Percentiles rank a stretch among this genome's conserved stretches.
phyloP scores from a whole-genome alignment of 192 early-diverging fungal genomes.

The Entomortierella parvispora region DNA sequence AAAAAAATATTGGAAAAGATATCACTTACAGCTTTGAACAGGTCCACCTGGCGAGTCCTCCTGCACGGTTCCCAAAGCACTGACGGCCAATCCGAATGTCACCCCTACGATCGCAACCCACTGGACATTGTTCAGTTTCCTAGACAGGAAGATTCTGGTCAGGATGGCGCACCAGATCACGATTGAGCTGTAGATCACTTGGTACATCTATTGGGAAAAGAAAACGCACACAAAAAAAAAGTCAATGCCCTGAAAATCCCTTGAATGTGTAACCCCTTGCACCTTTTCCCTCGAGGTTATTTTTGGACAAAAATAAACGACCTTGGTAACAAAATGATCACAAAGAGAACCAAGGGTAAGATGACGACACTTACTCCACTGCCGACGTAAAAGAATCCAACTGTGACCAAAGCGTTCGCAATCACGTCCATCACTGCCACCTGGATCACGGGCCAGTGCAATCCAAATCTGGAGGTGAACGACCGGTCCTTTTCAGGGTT shows the following conservation, averaged over 20 bases:
- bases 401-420: constrained; percentile 63
- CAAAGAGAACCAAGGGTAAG: too few species aligned
- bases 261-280: too few species aligned
- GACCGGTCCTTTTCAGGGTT: background rate
- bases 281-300: too few species aligned
- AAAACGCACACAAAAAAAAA: constrained; percentile 12
- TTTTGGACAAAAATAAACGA: too few species aligned
- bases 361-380: constrained; percentile 60
- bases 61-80: constrained; percentile 58
- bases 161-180: constrained; percentile 74
- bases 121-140: constrained; percentile 59
- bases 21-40: constrained; percentile 36
- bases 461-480: background rate
- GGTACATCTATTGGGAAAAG: constrained; percentile 59
- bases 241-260: too few species aligned
- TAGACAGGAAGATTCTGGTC: constrained; percentile 60
- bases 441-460: constrained; percentile 45
- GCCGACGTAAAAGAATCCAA: constrained; percentile 68
- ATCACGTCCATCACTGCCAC: constrained; percentile 60
- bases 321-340: too few species aligned
- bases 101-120: constrained; percentile 65
- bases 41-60: constrained; percentile 35
- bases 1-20: background rate
- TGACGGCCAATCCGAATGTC: constrained; percentile 60
- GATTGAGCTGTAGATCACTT: constrained; percentile 69